Percentiles rank a stretch among this genome's conserved stretches.
phyloP scores from a whole-genome alignment of 2,329 filamentous ascomycete genomes.

The Pseudopithomyces chartarum region DNA sequence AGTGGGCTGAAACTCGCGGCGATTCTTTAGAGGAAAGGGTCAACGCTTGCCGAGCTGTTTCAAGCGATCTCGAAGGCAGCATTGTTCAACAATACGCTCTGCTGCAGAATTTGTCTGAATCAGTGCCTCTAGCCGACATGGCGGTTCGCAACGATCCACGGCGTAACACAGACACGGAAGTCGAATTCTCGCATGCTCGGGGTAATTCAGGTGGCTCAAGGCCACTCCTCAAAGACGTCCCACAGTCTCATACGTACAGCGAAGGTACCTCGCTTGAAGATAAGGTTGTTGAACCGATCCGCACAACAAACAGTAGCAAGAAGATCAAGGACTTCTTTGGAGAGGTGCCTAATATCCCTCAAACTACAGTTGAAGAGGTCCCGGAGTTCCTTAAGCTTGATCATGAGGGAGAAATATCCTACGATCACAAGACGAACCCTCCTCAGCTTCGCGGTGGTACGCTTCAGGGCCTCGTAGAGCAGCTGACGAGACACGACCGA shows the following conservation, averaged over 20 bases:
- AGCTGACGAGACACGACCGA: conserved; percentile 93
- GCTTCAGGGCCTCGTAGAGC: conserved; percentile 85
- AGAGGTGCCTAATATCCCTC: conserved; percentile 55
- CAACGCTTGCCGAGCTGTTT: conserved; percentile 76
- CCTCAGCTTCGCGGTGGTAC: conserved; percentile 87
- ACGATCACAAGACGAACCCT: conserved; percentile 79
- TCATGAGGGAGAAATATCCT: conserved; percentile 85
- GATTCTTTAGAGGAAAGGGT: conserved; percentile 87
- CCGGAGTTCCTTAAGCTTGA: conserved; percentile 87
- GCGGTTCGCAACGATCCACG: conserved; percentile 36
- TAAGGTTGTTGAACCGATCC: conserved; percentile 42
- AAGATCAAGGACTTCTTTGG: conserved; percentile 59
- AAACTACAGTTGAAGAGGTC: conserved; percentile 68
- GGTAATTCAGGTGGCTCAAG: conserved; percentile 43
- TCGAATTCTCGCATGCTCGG: conserved; percentile 33
- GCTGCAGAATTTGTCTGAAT: conserved; percentile 83
- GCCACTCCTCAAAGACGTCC: conserved; percentile 56
- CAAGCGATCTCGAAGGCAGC: conserved; percentile 81
- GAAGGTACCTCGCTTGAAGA: conserved; percentile 55
- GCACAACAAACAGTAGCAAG: conserved; percentile 49
- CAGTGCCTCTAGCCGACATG: conserved; percentile 60
- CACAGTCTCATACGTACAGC: conserved; percentile 68
- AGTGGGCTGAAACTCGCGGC: conserved; percentile 92
- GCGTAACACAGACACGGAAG: conserved; percentile 49
- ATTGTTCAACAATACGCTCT: conserved; percentile 88